Evolutionary conservation across 1,284 basidiomycete genomes (phyloP), one percentile per base, ranked within the genome.

Genomic region (Singerocomus rubriflavus): DNA sequence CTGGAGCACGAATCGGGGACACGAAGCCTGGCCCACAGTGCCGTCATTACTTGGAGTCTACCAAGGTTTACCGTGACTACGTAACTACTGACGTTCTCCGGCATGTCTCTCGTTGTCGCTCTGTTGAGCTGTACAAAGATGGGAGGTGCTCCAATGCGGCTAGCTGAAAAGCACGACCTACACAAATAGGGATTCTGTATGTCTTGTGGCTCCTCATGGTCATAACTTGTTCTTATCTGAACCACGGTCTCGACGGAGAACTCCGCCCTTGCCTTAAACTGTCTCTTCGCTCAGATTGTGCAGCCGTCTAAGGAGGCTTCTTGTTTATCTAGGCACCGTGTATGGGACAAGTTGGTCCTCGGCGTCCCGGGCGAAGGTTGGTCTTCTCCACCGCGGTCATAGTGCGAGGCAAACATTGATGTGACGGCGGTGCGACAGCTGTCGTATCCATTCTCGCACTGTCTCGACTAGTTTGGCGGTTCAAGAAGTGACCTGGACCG

Each of bases 321-420:
- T 36, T 29, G 5, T 44, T 17, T 27, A 29, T 31, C 34, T 25
- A 11, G 11, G 30, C 33, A 34, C 6, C 8, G 21, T n/a, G 14
- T 26, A 4, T 29, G 16, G 12, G 33, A 44, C 8, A 35, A 31
- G 27, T 39, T 12, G 6, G 37, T 32, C 6, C 29, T 47, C 10
- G 38, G 35, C 8, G 41, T 47, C 30, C 38, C 50, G 11, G 21
- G 29, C 2, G 39, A 54, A 37, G 32, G 35, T 27, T 37, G 40
- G 26, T 56, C 21, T 56, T 45, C 59, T 67, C 44, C 62, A 64
- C 37, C 62, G 59, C 6, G 57, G 66, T 32, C 64, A 71, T 51
- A 69, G 71, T 21, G 57, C 53, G 1, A 54, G 60, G 31, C 62
- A 67, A 34, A 64, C 72, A 14, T 69, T 65, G 29, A 72, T 75